phyloP scores from a whole-genome alignment of 345 rosid genomes.

The Eucalyptus polybractea region DNA sequence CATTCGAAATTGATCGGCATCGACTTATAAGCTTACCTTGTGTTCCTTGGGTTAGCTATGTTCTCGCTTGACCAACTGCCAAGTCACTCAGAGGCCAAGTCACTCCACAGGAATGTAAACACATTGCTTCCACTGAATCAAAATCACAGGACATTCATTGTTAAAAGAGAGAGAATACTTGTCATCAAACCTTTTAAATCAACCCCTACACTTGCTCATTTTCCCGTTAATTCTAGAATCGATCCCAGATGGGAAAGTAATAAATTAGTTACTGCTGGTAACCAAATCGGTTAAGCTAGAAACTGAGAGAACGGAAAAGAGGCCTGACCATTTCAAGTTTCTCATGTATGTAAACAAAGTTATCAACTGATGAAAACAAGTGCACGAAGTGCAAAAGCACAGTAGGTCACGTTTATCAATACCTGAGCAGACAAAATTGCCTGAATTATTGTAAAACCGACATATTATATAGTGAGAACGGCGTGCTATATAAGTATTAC shows the following conservation, averaged over 20 bases:
- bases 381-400: not conserved
- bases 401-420: not conserved
- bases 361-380: not conserved
- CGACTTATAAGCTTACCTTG: not conserved
- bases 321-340: not conserved
- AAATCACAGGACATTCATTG: not conserved
- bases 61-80: not conserved
- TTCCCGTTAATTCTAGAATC: not conserved
- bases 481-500: not conserved
- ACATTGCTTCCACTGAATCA: not conserved
- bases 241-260: not conserved
- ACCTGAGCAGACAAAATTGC: not conserved
- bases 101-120: not conserved
- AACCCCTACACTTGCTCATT: not conserved
- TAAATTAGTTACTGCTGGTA: not conserved
- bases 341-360: not conserved
- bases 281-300: not conserved
- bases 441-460: not conserved
- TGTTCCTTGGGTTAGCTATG: not conserved
- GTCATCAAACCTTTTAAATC: not conserved
- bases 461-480: not conserved
- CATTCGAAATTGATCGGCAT: not conserved
- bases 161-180: not conserved
- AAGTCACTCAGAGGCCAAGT: not conserved
- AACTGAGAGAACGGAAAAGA: not conserved